A percentile compares a stretch with the other conserved stretches of the same genome.
Conservation (phyloP, 805 yeast species). For the Candida sakaeoensis region DNA sequence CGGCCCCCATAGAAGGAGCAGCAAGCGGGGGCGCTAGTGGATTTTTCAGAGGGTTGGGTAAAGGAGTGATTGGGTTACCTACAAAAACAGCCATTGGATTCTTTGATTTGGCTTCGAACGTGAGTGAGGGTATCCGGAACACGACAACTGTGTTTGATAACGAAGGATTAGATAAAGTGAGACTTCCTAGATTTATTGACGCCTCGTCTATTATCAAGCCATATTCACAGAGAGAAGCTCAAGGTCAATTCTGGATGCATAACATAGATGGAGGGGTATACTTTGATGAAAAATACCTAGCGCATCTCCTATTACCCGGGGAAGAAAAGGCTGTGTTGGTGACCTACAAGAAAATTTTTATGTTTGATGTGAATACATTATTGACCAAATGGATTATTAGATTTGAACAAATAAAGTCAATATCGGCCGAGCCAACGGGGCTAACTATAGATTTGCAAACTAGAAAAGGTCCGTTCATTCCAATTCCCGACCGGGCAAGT, state of each 20-base stretch:
- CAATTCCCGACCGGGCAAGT: constrained; percentile 65
- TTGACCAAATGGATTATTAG: constrained; percentile 68
- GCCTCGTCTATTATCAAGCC: constrained; percentile 72
- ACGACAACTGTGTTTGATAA: constrained; percentile 88
- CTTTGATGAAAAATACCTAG: constrained; percentile 70
- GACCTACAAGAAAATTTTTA: constrained; percentile 64
- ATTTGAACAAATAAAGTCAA: constrained; percentile 63
- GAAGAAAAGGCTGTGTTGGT: constrained; percentile 74
- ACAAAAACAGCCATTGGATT: constrained; percentile 96
- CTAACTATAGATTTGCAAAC: constrained; percentile 60
- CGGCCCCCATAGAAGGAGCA: constrained; percentile 89
- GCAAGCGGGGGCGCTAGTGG: constrained; percentile 86
- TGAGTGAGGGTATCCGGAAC: constrained; percentile 89
- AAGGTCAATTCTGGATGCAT: constrained; percentile 92
- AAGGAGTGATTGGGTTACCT: constrained; percentile 92
- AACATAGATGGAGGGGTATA: constrained; percentile 76
- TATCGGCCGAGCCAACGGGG: constrained; percentile 77
- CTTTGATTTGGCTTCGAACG: constrained; percentile 86
- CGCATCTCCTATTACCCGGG: constrained; percentile 81
- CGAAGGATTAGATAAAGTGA: constrained; percentile 69
- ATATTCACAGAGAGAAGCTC: constrained; percentile 77
- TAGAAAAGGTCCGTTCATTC: constrained; percentile 60
- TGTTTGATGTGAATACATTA: constrained; percentile 60
- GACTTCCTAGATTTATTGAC: constrained; percentile 76
- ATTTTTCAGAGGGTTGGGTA: constrained; percentile 89